These are phyloP conservation scores for Annulohypoxylon moriforme DNA, from an alignment of 495 filamentous ascomycete genomes.

Conservation along the genomic window DNA sequence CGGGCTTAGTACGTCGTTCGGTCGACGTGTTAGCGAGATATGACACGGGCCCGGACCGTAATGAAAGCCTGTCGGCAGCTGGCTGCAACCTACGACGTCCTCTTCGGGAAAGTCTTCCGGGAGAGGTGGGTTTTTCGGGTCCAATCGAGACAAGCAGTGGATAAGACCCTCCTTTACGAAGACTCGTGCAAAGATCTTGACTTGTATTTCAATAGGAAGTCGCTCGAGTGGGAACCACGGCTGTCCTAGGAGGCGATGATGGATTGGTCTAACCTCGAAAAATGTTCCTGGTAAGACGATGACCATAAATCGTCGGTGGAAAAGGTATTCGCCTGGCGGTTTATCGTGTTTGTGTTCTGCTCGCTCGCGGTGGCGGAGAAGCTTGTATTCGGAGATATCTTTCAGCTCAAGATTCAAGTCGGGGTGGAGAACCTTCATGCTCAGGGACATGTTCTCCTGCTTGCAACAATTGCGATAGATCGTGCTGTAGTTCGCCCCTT, in stretches of 20 bases:
- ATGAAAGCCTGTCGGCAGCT: slow-evolving; percentile 48
- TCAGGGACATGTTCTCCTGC: slow-evolving; percentile 53
- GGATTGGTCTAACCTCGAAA: not conserved
- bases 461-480: slow-evolving; percentile 41
- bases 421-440: slow-evolving; percentile 40
- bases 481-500: not conserved
- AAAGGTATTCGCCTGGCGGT: not conserved
- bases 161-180: slow-evolving; percentile 46
- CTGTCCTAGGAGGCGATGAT: not conserved
- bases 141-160: slow-evolving; percentile 56
- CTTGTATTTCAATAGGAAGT: slow-evolving; percentile 47
- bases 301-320: not conserved
- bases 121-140: slow-evolving; percentile 40
- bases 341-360: not conserved
- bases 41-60: slow-evolving; percentile 42
- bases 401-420: slow-evolving; percentile 28
- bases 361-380: not conserved
- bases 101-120: slow-evolving; percentile 25
- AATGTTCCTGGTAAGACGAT: not conserved
- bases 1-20: slow-evolving; percentile 40
- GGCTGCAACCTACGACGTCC: not conserved
- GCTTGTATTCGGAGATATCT: not conserved
- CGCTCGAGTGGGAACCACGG: slow-evolving; percentile 41
- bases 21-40: slow-evolving; percentile 39
- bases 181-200: slow-evolving; percentile 45